These are phyloP conservation scores for Nephromyces sp. DNA, from an alignment of 169 alveolate genomes.

Conservation along the genomic window DNA sequence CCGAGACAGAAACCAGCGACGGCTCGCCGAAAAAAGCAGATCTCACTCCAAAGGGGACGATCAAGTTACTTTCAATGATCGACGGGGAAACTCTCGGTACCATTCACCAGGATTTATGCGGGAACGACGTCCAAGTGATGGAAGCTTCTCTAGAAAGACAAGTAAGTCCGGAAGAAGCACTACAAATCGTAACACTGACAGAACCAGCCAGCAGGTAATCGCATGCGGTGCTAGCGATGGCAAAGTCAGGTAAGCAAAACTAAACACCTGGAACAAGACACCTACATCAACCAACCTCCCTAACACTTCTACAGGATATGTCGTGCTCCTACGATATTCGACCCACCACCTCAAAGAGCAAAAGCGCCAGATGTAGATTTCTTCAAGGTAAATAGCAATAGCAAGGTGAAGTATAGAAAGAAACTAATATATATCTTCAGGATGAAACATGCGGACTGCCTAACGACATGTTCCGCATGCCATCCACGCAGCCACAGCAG, in stretches of 20 bases:
- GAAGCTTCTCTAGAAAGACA: background rate
- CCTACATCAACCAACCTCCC: background rate
- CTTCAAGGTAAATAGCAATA: no score
- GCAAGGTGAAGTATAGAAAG: no score
- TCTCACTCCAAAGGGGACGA: background rate
- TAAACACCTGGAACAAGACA: background rate
- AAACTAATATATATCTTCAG: no score
- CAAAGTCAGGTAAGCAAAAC: background rate
- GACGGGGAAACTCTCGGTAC: background rate
- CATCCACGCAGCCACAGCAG: no score
- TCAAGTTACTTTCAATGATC: background rate
- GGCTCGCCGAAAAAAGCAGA: slow-evolving; percentile 1
- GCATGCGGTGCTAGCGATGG: background rate
- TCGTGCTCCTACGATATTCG: background rate
- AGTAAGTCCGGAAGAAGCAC: background rate
- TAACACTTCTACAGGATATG: background rate
- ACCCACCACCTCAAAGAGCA: no score
- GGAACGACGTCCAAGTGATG: background rate
- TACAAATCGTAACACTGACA: background rate
- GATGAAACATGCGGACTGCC: no score
- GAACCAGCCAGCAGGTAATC: background rate
- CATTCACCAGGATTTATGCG: background rate
- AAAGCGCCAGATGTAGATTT: no score
- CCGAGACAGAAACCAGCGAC: background rate
- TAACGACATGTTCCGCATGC: no score